These are phyloP conservation scores for Lactifluus hygrophoroides DNA, from an alignment of 768 basidiomycete species.

Conservation along the genomic window DNA sequence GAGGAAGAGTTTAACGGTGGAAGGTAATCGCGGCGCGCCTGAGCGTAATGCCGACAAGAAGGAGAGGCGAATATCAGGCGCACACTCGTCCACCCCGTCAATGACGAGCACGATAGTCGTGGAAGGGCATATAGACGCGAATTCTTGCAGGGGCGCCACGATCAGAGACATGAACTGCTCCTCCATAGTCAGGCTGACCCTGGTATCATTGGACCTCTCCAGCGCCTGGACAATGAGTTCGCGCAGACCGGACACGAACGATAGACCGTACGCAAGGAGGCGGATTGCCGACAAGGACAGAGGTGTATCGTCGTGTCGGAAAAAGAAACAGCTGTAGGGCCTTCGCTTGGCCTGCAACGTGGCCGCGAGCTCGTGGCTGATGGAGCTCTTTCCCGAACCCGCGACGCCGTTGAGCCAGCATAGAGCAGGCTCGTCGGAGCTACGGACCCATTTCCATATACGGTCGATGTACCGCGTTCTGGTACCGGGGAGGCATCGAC, in stretches of 20 bases:
- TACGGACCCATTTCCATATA: conserved; percentile 13
- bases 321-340: conserved; percentile 21
- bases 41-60: conserved; percentile 4
- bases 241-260: conserved; percentile 13
- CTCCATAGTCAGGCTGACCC: conserved; percentile 5
- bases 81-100: conserved; percentile 21
- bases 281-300: conserved; percentile 12
- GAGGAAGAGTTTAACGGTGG: conserved; percentile 15
- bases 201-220: conserved; percentile 2
- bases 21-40: conserved; percentile 3
- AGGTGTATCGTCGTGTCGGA: conserved; percentile 9
- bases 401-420: conserved; percentile 20
- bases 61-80: conserved; percentile 1
- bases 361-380: conserved; percentile 18
- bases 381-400: conserved; percentile 21
- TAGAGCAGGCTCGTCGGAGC: conserved; percentile 1
- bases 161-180: conserved; percentile 18
- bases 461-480: conserved; percentile 11
- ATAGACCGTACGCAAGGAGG: conserved; percentile 17
- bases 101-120: conserved; percentile 16
- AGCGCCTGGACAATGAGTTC: conserved; percentile 4
- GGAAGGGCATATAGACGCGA: background rate
- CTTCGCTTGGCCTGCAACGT: conserved; percentile 9
- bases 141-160: conserved; percentile 9
- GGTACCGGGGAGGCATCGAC: conserved; percentile 14